phyloP scores from a whole-genome alignment of 2,329 filamentous ascomycete species.

The Aureobasidium leucospermi region DNA sequence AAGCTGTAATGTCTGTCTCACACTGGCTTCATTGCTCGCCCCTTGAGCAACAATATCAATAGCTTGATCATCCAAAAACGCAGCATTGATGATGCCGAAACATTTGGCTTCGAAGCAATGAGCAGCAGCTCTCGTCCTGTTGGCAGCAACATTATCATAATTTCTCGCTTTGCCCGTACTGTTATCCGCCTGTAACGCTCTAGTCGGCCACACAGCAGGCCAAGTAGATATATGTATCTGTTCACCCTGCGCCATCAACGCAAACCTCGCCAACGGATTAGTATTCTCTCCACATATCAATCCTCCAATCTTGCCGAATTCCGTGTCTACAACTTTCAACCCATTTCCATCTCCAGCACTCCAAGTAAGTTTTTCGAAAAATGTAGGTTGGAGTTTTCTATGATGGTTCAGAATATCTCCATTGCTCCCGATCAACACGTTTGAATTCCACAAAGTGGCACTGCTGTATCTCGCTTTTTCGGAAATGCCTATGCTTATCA shows the following conservation, averaged over 20 bases:
- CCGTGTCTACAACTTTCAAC: conserved; percentile 39
- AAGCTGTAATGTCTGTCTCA: conserved; percentile 29
- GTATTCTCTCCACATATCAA: conserved; percentile 54
- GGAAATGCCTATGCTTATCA: conserved; percentile 45
- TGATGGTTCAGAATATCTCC: conserved; percentile 46
- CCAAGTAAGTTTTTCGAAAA: conserved; percentile 52
- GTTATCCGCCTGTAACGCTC: not conserved
- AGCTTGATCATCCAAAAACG: conserved; percentile 34
- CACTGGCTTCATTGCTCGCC: conserved; percentile 23
- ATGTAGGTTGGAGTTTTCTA: conserved; percentile 49
- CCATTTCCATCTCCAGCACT: conserved; percentile 46
- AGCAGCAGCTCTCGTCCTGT: conserved; percentile 45
- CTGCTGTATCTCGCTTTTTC: conserved; percentile 39
- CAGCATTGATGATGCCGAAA: conserved; percentile 46
- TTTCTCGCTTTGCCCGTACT: conserved; percentile 25
- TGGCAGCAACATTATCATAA: conserved; percentile 49
- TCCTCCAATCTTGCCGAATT: conserved; percentile 40
- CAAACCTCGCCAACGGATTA: conserved; percentile 47
- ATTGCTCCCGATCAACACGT: conserved; percentile 38
- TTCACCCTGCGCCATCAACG: conserved; percentile 48
- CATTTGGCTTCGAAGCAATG: conserved; percentile 54
- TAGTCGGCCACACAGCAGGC: conserved; percentile 50
- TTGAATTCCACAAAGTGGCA: conserved; percentile 46
- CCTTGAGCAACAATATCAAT: conserved; percentile 28
- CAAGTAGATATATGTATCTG: conserved; percentile 50